phyloP scores from a whole-genome alignment of 345 rosid species.

The Citrus medica region DNA sequence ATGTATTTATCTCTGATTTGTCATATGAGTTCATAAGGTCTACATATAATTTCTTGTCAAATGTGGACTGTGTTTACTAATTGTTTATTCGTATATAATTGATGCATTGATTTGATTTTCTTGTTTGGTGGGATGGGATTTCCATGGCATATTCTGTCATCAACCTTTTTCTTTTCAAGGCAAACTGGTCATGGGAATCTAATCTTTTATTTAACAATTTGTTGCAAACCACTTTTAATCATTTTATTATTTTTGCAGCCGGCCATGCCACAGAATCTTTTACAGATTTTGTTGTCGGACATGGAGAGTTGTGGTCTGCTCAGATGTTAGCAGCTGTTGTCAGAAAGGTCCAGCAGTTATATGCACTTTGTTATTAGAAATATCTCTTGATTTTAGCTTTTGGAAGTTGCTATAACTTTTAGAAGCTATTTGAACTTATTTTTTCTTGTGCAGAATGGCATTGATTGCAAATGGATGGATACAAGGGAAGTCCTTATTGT shows the following conservation, averaged over 20 bases:
- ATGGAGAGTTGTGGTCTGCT: constrained; percentile 98
- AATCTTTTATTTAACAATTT: background rate
- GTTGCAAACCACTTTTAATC: background rate
- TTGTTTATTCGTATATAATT: background rate
- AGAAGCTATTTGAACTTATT: background rate
- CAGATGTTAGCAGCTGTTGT: constrained; percentile 78
- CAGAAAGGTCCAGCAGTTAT: constrained; percentile 55
- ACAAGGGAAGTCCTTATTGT: constrained; percentile 94
- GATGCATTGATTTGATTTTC: background rate
- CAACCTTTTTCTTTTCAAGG: background rate
- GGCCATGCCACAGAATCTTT: constrained; percentile 97
- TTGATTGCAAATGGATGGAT: constrained; percentile 94
- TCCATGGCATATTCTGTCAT: background rate
- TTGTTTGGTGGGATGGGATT: background rate
- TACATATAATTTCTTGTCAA: background rate
- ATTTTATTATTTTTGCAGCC: constrained; percentile 44
- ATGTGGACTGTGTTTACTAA: background rate
- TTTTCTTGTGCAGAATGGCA: constrained; percentile 52
- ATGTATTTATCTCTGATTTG: background rate
- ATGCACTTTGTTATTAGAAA: background rate
- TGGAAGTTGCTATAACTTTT: background rate
- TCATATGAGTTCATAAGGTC: background rate
- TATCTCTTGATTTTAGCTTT: background rate
- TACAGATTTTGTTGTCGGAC: constrained; percentile 93
- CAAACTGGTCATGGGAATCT: background rate